Conservation (phyloP, 768 basidiomycete genomes). For the Cantharellus anzutake region DNA sequence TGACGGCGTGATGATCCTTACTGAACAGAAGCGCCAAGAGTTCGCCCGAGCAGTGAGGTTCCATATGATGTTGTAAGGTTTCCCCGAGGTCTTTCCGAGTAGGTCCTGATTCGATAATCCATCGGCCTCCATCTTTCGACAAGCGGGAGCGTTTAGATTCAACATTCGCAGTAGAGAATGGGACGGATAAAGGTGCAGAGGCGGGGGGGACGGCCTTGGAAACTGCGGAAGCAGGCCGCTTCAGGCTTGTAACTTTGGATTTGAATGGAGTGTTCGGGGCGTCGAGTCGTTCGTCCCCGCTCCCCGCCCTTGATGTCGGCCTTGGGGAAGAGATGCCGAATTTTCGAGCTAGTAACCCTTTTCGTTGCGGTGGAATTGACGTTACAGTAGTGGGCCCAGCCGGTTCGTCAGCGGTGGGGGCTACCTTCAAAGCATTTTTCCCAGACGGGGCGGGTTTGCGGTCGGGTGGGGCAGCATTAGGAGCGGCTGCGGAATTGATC, state of each 20-base stretch:
- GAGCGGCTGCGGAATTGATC: conserved; percentile 42
- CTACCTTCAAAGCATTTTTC: neutral
- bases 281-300: conserved; percentile 18
- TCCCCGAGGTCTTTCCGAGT: conserved; percentile 79
- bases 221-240: conserved; percentile 21
- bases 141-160: conserved; percentile 50
- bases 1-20: conserved; percentile 87
- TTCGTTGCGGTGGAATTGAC: neutral
- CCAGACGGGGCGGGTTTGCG: neutral
- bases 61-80: conserved; percentile 79
- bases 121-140: conserved; percentile 56
- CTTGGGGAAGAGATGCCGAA: conserved; percentile 16
- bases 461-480: conserved; percentile 23
- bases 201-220: conserved; percentile 18
- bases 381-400: neutral
- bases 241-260: conserved; percentile 9
- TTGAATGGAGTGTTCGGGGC: neutral
- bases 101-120: conserved; percentile 73
- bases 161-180: conserved; percentile 32
- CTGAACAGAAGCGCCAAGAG: conserved; percentile 70
- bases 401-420: neutral
- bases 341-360: conserved; percentile 1
- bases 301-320: conserved; percentile 27
- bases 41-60: conserved; percentile 57
- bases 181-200: conserved; percentile 18